Evolutionary conservation across 2,329 filamentous ascomycete genomes (phyloP), one percentile per base, ranked within the genome.

Genomic region (Aspergillus viridinutans): DNA sequence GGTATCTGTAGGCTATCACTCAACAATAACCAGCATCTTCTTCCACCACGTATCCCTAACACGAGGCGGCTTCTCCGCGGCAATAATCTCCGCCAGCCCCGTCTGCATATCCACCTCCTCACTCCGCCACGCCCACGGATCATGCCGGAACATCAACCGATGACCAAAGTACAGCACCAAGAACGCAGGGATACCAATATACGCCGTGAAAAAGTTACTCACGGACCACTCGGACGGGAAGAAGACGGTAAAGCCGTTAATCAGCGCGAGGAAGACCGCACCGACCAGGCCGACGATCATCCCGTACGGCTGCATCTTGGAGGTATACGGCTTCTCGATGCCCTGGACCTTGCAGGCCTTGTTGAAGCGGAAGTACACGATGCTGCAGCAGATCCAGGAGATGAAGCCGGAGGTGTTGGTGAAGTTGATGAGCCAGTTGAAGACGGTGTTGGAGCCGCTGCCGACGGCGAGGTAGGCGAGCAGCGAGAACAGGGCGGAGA

Each of bases 241-340:
- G 69, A 93, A 92, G 14, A 88, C 83, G 38, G 86, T 82, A 73
- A 92, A 93, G 1, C 89, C 90, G 65, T 90, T 90, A 63, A 90
- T 86, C 3, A 92, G 73, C 1, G 81, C 83, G n/a, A 92, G 77
- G 53, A 90, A 81, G 25, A 85, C 68, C 1, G 67, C 66, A 9
- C 69, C 69, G 17, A 81, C 69, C 1, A 90, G 80, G 9, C 81
- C 80, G 54, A 82, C 73, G 66, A 81, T 90, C 0, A 87, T 82
- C 2, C 84, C 84, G 67, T 87, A 91, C 0, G 89, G 84, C 64
- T 86, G 84, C 4, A 85, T 63, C 23, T 67, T 67, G n/a, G 79
- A 82, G 28, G 72, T 72, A 63, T 84, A 87, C 0, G 84, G 82
- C 4, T 83, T 74, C 42, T 78, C 64, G 28, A 83, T 71, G 8